A percentile compares a stretch with the other conserved stretches of the same genome.
phyloP scores from a whole-genome alignment of 805 yeast species.

The Candida tallmaniae region DNA sequence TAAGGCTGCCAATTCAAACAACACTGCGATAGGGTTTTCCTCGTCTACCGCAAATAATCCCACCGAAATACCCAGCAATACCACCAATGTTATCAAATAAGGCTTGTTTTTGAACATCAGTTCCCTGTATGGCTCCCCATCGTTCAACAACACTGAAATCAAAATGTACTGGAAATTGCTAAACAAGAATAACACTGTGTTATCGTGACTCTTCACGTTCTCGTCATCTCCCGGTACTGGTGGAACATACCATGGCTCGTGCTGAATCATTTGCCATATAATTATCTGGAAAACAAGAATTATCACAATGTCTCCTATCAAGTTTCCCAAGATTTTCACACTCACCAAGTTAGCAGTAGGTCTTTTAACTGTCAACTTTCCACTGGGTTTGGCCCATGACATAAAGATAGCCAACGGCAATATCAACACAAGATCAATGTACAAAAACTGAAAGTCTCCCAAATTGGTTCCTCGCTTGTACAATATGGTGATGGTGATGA shows the following conservation, averaged over 20 bases:
- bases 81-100: slow-evolving; percentile 57
- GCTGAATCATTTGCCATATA: slow-evolving; percentile 59
- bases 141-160: slow-evolving; percentile 77
- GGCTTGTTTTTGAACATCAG: slow-evolving; percentile 64
- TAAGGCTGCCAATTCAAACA: slow-evolving; percentile 73
- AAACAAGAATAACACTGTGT: slow-evolving; percentile 75
- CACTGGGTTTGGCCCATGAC: slow-evolving; percentile 93
- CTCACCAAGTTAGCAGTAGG: slow-evolving; percentile 95
- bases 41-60: slow-evolving; percentile 52
- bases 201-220: slow-evolving; percentile 81
- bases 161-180: slow-evolving; percentile 88
- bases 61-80: slow-evolving; percentile 48
- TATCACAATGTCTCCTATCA: slow-evolving; percentile 71
- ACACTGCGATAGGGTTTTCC: slow-evolving; percentile 51
- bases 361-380: slow-evolving; percentile 56
- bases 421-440: slow-evolving; percentile 87
- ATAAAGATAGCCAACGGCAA: slow-evolving; percentile 93
- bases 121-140: slow-evolving; percentile 91
- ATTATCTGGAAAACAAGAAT: slow-evolving; percentile 60
- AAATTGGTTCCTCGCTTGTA: slow-evolving; percentile 87
- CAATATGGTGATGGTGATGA: slow-evolving; percentile 76
- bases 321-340: slow-evolving; percentile 78
- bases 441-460: slow-evolving; percentile 94
- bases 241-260: slow-evolving; percentile 67
- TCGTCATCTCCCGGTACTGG: slow-evolving; percentile 77